Conservation (phyloP, 2,329 filamentous ascomycete genomes). For the Calonectria fujianensis region DNA sequence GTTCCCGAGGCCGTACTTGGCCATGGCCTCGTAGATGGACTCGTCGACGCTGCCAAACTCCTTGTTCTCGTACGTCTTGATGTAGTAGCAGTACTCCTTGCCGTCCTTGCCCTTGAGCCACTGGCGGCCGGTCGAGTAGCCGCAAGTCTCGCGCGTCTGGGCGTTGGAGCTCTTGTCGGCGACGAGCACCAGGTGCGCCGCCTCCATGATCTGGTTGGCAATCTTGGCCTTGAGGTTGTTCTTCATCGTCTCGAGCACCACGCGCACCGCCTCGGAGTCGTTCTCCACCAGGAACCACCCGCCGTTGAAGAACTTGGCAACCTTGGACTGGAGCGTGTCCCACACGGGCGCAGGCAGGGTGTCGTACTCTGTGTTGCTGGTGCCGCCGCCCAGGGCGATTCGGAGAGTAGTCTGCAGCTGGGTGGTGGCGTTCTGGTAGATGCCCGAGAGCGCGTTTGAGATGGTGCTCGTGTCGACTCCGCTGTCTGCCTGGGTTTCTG, state of each 20-base stretch:
- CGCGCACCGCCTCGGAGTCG: background rate
- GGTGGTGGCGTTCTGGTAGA: background rate
- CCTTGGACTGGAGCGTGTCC: background rate
- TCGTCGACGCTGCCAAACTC: background rate
- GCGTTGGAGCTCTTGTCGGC: background rate
- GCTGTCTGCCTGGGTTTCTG: background rate
- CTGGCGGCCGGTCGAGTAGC: slow-evolving; percentile 13
- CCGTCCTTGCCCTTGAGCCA: slow-evolving; percentile 3
- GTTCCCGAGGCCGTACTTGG: background rate
- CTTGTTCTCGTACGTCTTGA: background rate
- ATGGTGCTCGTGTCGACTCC: background rate
- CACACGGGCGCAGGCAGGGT: background rate
- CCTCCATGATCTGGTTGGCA: slow-evolving; percentile 15
- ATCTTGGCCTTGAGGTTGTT: slow-evolving; percentile 16
- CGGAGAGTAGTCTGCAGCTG: background rate
- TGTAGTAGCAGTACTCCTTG: slow-evolving; percentile 10
- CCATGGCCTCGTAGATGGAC: background rate
- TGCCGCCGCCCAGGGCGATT: background rate
- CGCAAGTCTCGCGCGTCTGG: background rate
- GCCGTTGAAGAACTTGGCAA: slow-evolving; percentile 13
- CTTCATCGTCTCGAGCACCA: background rate
- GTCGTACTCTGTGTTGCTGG: background rate
- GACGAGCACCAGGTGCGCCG: background rate
- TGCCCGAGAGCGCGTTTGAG: background rate
- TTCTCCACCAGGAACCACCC: slow-evolving; percentile 1